Percentiles rank a stretch among this genome's conserved stretches.
Evolutionary conservation across 1,284 basidiomycete species (phyloP).

Genomic region (Laetiporus sulphureus): DNA sequence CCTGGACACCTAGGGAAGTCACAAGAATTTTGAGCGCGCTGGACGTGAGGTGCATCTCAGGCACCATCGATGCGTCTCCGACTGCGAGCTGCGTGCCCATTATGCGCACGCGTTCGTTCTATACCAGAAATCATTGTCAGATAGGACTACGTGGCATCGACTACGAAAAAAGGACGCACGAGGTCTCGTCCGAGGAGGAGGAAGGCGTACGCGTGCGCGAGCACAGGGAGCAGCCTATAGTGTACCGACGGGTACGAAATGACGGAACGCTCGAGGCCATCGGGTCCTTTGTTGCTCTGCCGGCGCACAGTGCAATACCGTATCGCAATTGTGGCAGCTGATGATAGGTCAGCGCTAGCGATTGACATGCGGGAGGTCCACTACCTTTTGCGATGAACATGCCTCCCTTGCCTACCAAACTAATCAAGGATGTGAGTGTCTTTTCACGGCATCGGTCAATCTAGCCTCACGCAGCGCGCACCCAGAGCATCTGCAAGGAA

Average conservation of each 20-base stretch:
- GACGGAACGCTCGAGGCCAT: slow-evolving; percentile 57
- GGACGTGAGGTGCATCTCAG: slow-evolving; percentile 68
- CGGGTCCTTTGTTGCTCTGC: slow-evolving; percentile 49
- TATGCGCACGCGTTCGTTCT: slow-evolving; percentile 43
- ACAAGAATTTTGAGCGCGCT: slow-evolving; percentile 66
- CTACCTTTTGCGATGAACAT: slow-evolving; percentile 57
- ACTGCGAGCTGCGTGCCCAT: slow-evolving; percentile 44
- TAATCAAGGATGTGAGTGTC: slow-evolving; percentile 16
- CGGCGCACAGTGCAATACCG: slow-evolving; percentile 71
- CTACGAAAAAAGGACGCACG: slow-evolving; percentile 30
- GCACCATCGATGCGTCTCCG: slow-evolving; percentile 54
- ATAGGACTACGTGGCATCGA: background rate
- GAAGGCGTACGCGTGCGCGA: slow-evolving; percentile 69
- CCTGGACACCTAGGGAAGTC: slow-evolving; percentile 46
- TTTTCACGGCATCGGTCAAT: no score
- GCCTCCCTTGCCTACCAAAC: slow-evolving; percentile 55
- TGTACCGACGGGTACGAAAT: slow-evolving; percentile 68
- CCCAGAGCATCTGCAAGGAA: slow-evolving; percentile 56
- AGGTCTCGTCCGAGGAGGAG: slow-evolving; percentile 57
- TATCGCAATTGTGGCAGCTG: slow-evolving; percentile 66
- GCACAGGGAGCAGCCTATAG: slow-evolving; percentile 62
- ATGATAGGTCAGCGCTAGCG: no score
- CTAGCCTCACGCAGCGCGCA: slow-evolving; percentile 46
- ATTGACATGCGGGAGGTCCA: no score
- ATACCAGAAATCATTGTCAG: background rate